These are phyloP conservation scores for Periconia sp. DNA, from an alignment of 2,329 filamentous ascomycete genomes.

Conservation along the genomic window DNA sequence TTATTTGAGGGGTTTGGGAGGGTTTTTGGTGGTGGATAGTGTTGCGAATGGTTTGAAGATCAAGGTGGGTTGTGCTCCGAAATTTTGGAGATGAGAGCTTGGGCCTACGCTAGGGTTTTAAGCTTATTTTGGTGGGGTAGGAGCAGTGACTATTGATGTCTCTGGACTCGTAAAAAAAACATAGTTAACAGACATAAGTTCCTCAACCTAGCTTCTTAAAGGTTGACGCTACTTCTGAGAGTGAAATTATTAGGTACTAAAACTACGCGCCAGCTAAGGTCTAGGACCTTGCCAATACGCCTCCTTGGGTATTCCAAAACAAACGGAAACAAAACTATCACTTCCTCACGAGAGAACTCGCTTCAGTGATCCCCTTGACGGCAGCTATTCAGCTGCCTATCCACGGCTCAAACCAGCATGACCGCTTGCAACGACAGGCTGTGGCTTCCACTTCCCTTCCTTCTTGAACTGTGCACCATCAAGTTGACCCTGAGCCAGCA, in stretches of 20 bases:
- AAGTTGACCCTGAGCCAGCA: constrained; percentile 32
- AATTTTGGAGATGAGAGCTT: constrained; percentile 34
- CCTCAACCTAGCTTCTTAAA: too few species aligned
- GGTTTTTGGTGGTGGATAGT: background rate
- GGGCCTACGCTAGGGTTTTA: constrained; percentile 18
- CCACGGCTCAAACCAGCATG: constrained; percentile 24
- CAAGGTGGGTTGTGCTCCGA: constrained; percentile 17
- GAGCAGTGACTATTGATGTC: constrained; percentile 3
- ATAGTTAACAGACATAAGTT: too few species aligned
- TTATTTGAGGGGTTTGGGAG: constrained; percentile 18
- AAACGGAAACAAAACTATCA: too few species aligned
- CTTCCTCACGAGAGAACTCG: too few species aligned
- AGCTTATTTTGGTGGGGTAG: constrained; percentile 18
- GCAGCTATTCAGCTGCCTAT: constrained; percentile 2
- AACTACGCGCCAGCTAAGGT: too few species aligned
- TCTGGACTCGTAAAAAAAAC: too few species aligned
- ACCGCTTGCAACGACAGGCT: constrained; percentile 21
- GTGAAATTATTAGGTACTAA: too few species aligned
- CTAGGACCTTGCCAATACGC: too few species aligned
- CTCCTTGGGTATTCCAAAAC: too few species aligned
- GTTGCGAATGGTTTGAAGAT: background rate
- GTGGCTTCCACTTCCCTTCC: constrained; percentile 43
- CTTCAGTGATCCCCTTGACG: too few species aligned
- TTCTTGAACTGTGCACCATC: constrained; percentile 42
- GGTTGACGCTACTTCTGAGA: too few species aligned